Evolutionary conservation across 192 early-diverging fungal genomes (phyloP).

Genomic region (Jimgerdemannia lactiflua): DNA sequence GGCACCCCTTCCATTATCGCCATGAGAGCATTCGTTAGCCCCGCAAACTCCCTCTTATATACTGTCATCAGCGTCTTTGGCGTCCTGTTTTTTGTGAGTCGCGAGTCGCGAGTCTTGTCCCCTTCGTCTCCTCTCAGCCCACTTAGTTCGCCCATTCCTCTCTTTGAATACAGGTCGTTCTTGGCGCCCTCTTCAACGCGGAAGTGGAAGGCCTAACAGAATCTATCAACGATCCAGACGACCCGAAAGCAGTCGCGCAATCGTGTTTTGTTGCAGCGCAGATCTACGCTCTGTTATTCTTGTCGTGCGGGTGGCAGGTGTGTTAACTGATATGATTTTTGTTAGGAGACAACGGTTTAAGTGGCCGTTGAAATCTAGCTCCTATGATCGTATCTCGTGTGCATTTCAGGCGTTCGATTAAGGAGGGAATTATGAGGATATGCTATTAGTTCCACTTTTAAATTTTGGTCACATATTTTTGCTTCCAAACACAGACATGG

Average conservation of each 20-base stretch:
- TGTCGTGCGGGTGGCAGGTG: slow-evolving; percentile 52
- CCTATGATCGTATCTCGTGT: no score
- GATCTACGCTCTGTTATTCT: slow-evolving; percentile 48
- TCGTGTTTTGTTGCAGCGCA: slow-evolving; percentile 46
- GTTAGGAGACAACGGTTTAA: not conserved
- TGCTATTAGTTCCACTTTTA: no score
- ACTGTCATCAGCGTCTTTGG: not conserved
- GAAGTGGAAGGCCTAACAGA: slow-evolving; percentile 46
- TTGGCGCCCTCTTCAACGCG: slow-evolving; percentile 40
- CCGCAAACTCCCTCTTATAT: not conserved
- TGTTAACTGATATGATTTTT: not conserved
- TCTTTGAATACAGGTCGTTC: slow-evolving; percentile 16
- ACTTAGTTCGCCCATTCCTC: not conserved
- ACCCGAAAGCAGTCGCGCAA: slow-evolving; percentile 43
- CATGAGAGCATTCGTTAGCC: not conserved
- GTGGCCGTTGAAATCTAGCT: no score
- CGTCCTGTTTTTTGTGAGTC: not conserved
- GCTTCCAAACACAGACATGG: not conserved
- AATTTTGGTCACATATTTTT: slow-evolving; percentile 1
- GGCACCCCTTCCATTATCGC: not conserved
- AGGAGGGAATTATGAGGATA: no score
- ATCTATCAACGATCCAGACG: slow-evolving; percentile 37
- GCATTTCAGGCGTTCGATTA: no score
- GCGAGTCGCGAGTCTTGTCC: not conserved
- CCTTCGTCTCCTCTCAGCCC: not conserved